Percentiles rank a stretch among this genome's conserved stretches.
Conservation (phyloP, 2,329 filamentous ascomycete species). For the Colletotrichum echinochloae region DNA sequence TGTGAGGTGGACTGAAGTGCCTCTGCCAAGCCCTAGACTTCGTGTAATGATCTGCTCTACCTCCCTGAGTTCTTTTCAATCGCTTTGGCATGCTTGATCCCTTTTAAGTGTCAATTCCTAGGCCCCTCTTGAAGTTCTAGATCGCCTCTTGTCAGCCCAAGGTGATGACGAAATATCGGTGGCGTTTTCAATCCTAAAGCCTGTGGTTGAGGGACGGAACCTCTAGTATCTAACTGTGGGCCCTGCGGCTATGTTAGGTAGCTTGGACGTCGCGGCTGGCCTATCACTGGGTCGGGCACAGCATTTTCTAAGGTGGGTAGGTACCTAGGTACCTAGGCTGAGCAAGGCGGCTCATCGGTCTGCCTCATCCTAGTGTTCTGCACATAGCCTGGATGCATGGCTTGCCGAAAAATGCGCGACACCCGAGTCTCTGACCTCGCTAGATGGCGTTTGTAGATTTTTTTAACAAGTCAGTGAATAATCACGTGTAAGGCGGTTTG, state of each 20-base stretch:
- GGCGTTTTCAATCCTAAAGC: background rate
- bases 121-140: background rate
- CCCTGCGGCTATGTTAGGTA: background rate
- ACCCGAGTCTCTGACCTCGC: conserved; percentile 5
- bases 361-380: background rate
- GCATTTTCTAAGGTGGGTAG: no score
- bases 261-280: background rate
- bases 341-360: background rate
- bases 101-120: background rate
- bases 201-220: background rate
- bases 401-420: background rate
- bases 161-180: background rate
- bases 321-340: no score
- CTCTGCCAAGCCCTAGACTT: background rate
- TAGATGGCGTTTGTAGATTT: background rate
- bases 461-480: no score
- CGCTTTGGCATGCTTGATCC: background rate
- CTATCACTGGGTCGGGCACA: background rate
- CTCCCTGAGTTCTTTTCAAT: background rate
- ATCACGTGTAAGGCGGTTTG: background rate
- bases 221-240: no score
- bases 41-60: background rate
- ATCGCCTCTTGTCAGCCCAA: background rate
- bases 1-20: background rate
- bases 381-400: background rate